These are phyloP conservation scores for Fusarium proliferatum DNA, from an alignment of 2,329 filamentous ascomycete genomes.

Conservation along the genomic window DNA sequence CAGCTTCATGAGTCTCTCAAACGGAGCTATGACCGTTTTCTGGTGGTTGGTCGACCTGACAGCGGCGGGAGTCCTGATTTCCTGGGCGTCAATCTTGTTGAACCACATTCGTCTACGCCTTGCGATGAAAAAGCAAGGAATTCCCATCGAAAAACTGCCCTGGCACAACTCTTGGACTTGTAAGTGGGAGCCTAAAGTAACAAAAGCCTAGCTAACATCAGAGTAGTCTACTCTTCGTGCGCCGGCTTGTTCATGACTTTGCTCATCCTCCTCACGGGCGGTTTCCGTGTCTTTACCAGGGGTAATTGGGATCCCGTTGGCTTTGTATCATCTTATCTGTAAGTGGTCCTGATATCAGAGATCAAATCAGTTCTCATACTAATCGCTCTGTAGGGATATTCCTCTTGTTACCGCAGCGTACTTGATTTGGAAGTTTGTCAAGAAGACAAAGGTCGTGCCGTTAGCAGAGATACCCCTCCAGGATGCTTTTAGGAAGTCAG, in stretches of 20 bases:
- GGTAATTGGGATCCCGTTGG: constrained; percentile 67
- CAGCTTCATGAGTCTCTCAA: constrained; percentile 68
- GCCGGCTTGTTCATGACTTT: constrained; percentile 68
- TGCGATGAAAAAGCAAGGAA: constrained; percentile 66
- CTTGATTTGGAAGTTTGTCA: constrained; percentile 72
- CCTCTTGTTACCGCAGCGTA: constrained; percentile 68
- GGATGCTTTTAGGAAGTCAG: constrained; percentile 56
- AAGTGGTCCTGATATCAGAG: constrained; percentile 44
- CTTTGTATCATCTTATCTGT: constrained; percentile 73
- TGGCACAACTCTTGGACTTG: constrained; percentile 73
- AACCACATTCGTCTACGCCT: constrained; percentile 68
- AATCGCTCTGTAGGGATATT: constrained; percentile 60
- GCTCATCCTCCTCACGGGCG: constrained; percentile 75
- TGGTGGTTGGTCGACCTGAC: constrained; percentile 73
- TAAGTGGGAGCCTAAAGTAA: constrained; percentile 49
- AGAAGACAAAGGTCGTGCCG: constrained; percentile 67
- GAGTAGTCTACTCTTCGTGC: constrained; percentile 69
- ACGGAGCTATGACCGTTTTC: constrained; percentile 70
- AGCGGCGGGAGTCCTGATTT: constrained; percentile 70
- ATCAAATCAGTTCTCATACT: not conserved
- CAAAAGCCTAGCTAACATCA: not conserved
- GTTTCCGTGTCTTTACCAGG: constrained; percentile 71
- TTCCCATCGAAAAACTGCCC: constrained; percentile 62
- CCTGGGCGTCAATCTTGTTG: constrained; percentile 69
- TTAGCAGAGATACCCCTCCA: constrained; percentile 63